phyloP scores from a whole-genome alignment of 352 stramenopile genomes.

The Phytophthora sansomeana region DNA sequence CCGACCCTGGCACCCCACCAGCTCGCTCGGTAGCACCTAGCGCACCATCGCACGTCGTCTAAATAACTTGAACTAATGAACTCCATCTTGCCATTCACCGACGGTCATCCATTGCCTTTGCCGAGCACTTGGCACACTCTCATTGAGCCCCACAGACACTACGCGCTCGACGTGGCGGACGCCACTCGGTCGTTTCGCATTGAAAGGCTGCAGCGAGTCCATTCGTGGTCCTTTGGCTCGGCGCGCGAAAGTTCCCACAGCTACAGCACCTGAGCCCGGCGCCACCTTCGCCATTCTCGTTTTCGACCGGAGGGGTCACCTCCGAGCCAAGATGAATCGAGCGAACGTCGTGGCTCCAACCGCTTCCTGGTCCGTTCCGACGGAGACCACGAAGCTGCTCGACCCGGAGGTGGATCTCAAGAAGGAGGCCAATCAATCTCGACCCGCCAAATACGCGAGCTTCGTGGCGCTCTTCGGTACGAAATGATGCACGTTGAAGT shows the following conservation, averaged over 20 bases:
- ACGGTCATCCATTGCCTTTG: not conserved
- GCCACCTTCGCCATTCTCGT: constrained; percentile 22
- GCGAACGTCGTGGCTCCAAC: constrained; percentile 26
- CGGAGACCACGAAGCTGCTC: constrained; percentile 34
- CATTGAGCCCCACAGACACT: too few species aligned
- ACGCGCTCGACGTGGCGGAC: constrained; percentile 22
- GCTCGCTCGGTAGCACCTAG: constrained; percentile 8
- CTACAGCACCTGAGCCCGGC: not conserved
- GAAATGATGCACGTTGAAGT: not conserved
- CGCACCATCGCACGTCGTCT: constrained; percentile 26
- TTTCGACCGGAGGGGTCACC: constrained; percentile 9
- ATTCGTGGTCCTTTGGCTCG: not conserved
- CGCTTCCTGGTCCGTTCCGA: constrained; percentile 15
- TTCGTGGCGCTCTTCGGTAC: constrained; percentile 35
- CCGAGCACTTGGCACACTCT: not conserved
- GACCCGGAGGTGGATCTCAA: constrained; percentile 21
- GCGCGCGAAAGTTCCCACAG: constrained; percentile 7
- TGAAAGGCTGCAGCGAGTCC: constrained; percentile 14
- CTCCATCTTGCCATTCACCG: not conserved
- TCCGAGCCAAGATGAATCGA: constrained; percentile 24
- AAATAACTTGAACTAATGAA: constrained; percentile 13
- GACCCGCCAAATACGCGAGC: constrained; percentile 30
- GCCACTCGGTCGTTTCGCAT: not conserved
- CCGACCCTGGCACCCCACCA: constrained; percentile 11
- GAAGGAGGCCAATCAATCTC: constrained; percentile 23